A percentile compares a stretch with the other conserved stretches of the same genome.
Conservation (phyloP, 2,329 filamentous ascomycete genomes). For the Fusarium irregulare region DNA sequence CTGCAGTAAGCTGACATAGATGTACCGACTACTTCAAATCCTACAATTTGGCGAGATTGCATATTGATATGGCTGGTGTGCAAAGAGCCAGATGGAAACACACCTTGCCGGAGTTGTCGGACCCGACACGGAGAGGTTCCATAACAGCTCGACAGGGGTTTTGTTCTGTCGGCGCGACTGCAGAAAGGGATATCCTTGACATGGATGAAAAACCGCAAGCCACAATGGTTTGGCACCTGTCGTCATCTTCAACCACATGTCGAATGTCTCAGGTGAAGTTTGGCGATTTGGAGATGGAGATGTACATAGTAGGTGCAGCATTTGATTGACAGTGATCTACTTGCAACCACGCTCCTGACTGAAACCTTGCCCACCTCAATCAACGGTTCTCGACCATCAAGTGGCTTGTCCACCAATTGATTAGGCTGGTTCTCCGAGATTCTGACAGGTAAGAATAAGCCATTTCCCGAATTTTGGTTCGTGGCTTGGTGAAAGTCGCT, state of each 20-base stretch:
- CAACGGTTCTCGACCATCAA: constrained; percentile 35
- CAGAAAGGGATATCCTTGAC: constrained; percentile 7
- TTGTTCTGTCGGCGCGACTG: constrained; percentile 9
- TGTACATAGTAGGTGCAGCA: neutral
- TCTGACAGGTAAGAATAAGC: constrained; percentile 7
- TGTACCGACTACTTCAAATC: neutral
- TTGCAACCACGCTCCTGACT: constrained; percentile 36
- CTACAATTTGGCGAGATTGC: neutral
- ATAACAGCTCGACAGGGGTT: neutral
- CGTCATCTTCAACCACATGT: constrained; percentile 27
- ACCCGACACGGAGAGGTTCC: constrained; percentile 1
- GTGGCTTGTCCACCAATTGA: constrained; percentile 23
- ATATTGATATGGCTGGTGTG: neutral
- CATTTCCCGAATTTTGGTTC: constrained; percentile 23
- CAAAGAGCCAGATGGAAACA: constrained; percentile 1
- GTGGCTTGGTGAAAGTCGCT: constrained; percentile 36
- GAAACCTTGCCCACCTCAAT: constrained; percentile 27
- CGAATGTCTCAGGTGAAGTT: constrained; percentile 40
- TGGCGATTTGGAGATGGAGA: constrained; percentile 11
- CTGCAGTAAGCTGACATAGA: constrained; percentile 7
- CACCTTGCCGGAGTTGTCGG: constrained; percentile 1
- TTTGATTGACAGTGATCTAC: constrained; percentile 31
- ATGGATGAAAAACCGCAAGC: constrained; percentile 1
- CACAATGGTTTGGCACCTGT: constrained; percentile 17
- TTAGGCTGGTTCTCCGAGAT: constrained; percentile 2